A percentile compares a stretch with the other conserved stretches of the same genome.
phyloP scores from a whole-genome alignment of 495 filamentous ascomycete genomes.

The Chaetomium cochliodes region DNA sequence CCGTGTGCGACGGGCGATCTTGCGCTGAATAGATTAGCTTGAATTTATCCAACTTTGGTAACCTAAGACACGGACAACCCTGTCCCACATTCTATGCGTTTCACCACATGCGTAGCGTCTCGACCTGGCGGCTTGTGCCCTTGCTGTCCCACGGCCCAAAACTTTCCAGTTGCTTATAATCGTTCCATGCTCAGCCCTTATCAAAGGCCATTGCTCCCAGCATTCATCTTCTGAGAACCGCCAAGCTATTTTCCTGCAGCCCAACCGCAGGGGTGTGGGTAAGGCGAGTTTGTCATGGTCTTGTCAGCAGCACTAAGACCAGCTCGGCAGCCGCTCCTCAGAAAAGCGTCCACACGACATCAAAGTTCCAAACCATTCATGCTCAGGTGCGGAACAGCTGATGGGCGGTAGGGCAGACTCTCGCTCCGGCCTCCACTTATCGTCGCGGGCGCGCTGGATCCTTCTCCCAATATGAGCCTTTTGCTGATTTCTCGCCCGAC shows the following conservation, averaged over 20 bases:
- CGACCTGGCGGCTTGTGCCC: not conserved
- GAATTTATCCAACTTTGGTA: too few relatives aligned
- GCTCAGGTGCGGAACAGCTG: not conserved
- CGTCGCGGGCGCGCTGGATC: too few relatives aligned
- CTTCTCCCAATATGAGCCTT: too few relatives aligned
- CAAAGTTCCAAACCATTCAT: not conserved
- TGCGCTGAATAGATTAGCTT: too few relatives aligned
- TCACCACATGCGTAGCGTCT: too few relatives aligned
- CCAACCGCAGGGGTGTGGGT: not conserved
- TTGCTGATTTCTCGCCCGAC: too few relatives aligned
- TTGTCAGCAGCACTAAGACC: conserved; percentile 8
- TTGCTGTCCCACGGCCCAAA: not conserved
- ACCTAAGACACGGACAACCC: too few relatives aligned
- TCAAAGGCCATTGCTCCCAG: not conserved
- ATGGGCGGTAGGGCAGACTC: not conserved
- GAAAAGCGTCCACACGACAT: not conserved
- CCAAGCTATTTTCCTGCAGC: not conserved
- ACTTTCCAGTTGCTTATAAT: not conserved
- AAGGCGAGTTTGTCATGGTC: conserved; percentile 1
- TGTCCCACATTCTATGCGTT: too few relatives aligned
- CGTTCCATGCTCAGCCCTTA: not conserved
- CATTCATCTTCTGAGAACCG: not conserved
- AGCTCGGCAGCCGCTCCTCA: not conserved
- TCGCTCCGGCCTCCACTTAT: too few relatives aligned
- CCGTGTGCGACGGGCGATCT: too few relatives aligned